Evolutionary conservation across 768 basidiomycete genomes (phyloP).

Genomic region (Russula lepida): DNA sequence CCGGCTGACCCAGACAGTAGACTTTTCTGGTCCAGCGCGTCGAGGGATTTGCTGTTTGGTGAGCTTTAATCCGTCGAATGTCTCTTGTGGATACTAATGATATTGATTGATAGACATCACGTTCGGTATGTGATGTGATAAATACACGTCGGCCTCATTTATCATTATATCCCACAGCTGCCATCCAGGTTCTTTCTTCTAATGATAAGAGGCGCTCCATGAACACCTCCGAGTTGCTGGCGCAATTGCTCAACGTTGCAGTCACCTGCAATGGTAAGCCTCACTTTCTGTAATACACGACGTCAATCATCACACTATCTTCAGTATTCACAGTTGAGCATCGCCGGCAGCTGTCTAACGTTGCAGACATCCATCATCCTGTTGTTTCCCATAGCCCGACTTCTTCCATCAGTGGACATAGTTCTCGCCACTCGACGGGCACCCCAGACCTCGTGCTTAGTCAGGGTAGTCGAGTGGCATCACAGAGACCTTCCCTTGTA

Average conservation of each 20-base stretch:
- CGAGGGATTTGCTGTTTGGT: conserved; percentile 66
- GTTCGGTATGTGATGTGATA: conserved; percentile 4
- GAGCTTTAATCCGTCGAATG: conserved; percentile 23
- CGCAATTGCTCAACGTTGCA: conserved; percentile 14
- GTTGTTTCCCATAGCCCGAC: conserved; percentile 16
- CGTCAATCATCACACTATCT: neutral
- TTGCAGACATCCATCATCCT: conserved; percentile 10
- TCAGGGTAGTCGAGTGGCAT: conserved; percentile 57
- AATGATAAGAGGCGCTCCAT: conserved; percentile 10
- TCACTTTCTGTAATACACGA: neutral
- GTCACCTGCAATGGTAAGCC: conserved; percentile 16
- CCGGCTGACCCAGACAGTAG: conserved; percentile 68
- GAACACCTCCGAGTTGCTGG: conserved; percentile 13
- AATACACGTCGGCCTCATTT: neutral
- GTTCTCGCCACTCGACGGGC: conserved; percentile 14
- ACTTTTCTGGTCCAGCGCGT: conserved; percentile 58
- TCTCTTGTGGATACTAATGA: neutral
- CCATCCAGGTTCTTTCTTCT: conserved; percentile 16
- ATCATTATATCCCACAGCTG: conserved; percentile 12
- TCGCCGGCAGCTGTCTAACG: conserved; percentile 7
- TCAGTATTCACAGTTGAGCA: conserved; percentile 20
- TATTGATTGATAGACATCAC: conserved; percentile 13
- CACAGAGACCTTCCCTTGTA: conserved; percentile 41
- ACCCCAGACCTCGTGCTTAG: conserved; percentile 27
- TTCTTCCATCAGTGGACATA: conserved; percentile 17